Percentiles rank a stretch among this genome's conserved stretches.
Conservation (phyloP, 352 stramenopile genomes). For the Phytophthora pinifolia region DNA sequence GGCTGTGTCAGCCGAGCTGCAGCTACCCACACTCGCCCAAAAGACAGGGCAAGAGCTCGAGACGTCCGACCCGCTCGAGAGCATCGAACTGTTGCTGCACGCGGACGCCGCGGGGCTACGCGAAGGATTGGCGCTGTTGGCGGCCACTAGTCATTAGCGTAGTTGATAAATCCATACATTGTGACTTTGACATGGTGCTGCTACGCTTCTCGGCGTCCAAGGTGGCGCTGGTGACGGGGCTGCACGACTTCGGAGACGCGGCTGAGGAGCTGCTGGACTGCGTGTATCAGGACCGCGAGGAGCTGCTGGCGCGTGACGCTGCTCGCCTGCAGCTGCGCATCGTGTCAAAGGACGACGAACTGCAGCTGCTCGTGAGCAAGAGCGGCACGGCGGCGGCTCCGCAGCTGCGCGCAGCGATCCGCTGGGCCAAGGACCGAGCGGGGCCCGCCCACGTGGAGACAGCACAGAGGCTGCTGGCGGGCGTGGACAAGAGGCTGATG, state of each 20-base stretch:
- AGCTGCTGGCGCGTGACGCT: conserved; percentile 53
- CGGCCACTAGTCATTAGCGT: background rate
- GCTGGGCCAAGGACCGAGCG: conserved; percentile 43
- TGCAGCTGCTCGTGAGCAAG: conserved; percentile 52
- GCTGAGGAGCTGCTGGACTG: conserved; percentile 44
- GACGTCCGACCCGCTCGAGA: conserved; percentile 1
- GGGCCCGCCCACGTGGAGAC: conserved; percentile 28
- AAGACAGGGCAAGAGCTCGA: conserved; percentile 1
- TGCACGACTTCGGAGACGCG: conserved; percentile 73
- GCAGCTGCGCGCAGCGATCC: conserved; percentile 49
- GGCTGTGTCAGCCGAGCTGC: conserved; percentile 14
- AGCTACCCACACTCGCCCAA: background rate
- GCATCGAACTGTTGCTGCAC: conserved; percentile 24
- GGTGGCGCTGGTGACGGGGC: conserved; percentile 61
- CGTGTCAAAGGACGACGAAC: conserved; percentile 59
- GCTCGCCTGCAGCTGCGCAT: conserved; percentile 42
- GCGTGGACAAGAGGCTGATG: conserved; percentile 44
- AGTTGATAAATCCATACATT: too few relatives aligned
- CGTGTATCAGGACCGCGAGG: conserved; percentile 67
- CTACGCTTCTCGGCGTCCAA: conserved; percentile 74
- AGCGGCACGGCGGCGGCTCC: conserved; percentile 36
- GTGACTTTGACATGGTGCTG: conserved; percentile 22
- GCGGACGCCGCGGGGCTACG: conserved; percentile 20
- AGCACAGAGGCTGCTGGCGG: conserved; percentile 37
- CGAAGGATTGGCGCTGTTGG: conserved; percentile 12